Evolutionary conservation across 2,329 filamentous ascomycete species (phyloP).

Genomic region (Nectriaceae sp.): DNA sequence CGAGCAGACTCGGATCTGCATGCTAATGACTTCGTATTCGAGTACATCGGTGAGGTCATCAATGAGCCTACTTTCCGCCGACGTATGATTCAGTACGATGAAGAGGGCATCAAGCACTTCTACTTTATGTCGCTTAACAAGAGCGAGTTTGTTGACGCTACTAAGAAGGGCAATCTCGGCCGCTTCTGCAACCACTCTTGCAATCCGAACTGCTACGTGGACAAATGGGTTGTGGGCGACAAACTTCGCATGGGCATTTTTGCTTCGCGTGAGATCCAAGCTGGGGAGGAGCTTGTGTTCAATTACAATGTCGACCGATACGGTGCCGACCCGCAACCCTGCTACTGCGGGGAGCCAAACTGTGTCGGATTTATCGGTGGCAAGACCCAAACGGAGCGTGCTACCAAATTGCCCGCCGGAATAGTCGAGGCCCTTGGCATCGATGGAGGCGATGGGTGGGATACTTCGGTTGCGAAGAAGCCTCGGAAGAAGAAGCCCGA

Average conservation of each 20-base stretch:
- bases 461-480: constrained; percentile 85
- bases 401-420: constrained; percentile 84
- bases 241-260: constrained; percentile 99
- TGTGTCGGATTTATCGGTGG: constrained; percentile 97
- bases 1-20: constrained; percentile 77
- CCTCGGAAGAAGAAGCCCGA: constrained; percentile 88
- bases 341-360: constrained; percentile 92
- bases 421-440: constrained; percentile 96
- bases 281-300: constrained; percentile 94
- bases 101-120: constrained; percentile 97
- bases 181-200: constrained; percentile 99
- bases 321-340: constrained; percentile 93
- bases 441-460: constrained; percentile 89
- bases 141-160: constrained; percentile 95
- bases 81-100: constrained; percentile 90
- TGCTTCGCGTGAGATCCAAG: constrained; percentile 78
- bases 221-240: constrained; percentile 98
- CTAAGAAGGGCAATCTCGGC: constrained; percentile 92
- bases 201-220: constrained; percentile 97
- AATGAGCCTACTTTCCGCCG: constrained; percentile 86
- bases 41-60: constrained; percentile 98
- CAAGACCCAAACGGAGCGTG: constrained; percentile 94
- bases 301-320: constrained; percentile 99
- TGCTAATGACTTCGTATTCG: constrained; percentile 90
- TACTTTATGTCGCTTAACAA: constrained; percentile 99